Percentiles rank a stretch among this genome's conserved stretches.
Evolutionary conservation across 2,329 filamentous ascomycete genomes (phyloP).

Genomic region (Blumeria hordei): DNA sequence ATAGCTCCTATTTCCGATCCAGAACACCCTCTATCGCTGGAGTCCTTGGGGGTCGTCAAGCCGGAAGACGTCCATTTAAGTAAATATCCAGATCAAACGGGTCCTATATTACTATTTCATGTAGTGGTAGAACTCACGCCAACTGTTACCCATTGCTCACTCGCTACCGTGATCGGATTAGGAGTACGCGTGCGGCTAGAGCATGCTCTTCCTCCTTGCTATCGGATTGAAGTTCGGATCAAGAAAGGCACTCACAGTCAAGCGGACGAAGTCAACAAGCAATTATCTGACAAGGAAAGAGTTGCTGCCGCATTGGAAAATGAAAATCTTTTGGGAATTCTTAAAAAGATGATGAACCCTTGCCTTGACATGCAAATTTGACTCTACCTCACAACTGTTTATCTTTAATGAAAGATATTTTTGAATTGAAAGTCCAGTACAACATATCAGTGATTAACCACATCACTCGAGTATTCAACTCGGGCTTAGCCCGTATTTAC

Average conservation of each 20-base stretch:
- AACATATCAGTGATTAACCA: too few relatives aligned
- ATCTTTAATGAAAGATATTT: too few relatives aligned
- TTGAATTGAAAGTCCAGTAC: too few relatives aligned
- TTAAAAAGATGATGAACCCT: conserved; percentile 83
- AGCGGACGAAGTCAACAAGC: conserved; percentile 89
- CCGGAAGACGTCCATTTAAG: conserved; percentile 76
- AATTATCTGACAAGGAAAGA: conserved; percentile 85
- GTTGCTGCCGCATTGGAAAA: conserved; percentile 92
- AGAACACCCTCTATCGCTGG: conserved; percentile 83
- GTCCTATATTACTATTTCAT: conserved; percentile 33
- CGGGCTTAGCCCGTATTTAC: too few relatives aligned
- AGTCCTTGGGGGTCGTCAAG: conserved; percentile 82
- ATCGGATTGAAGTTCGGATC: conserved; percentile 75
- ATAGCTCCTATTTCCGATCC: conserved; percentile 90
- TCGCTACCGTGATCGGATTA: conserved; percentile 87
- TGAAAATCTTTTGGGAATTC: conserved; percentile 61
- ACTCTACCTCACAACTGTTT: too few relatives aligned
- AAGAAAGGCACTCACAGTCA: conserved; percentile 93
- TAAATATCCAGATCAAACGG: conserved; percentile 31
- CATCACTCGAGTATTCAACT: too few relatives aligned
- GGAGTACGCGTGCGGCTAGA: conserved; percentile 81
- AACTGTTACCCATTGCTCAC: conserved; percentile 87
- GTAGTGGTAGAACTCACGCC: conserved; percentile 82
- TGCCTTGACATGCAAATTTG: conserved; percentile 23
- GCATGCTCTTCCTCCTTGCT: conserved; percentile 73